A percentile compares a stretch with the other conserved stretches of the same genome.
These are phyloP conservation scores for Rhizopus sp. DNA, from an alignment of 371 early-diverging fungal species.

Conservation along the genomic window DNA sequence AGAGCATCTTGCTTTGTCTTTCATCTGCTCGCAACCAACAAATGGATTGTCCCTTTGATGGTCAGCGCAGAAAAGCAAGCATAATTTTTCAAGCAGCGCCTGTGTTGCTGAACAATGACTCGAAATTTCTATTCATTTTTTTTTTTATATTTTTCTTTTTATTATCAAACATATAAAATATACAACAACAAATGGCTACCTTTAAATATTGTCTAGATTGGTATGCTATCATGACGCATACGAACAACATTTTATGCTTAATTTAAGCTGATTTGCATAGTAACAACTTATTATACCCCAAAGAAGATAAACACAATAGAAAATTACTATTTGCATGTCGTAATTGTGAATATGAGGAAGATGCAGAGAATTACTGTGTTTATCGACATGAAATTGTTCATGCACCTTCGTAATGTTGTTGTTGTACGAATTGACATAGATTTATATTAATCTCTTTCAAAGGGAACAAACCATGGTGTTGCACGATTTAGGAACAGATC, in stretches of 20 bases:
- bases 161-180: no score
- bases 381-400: slow-evolving; percentile 86
- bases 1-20: slow-evolving; percentile 16
- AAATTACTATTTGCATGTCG: slow-evolving; percentile 89
- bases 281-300: slow-evolving; percentile 96
- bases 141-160: no score
- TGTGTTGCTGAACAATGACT: no score
- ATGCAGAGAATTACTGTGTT: slow-evolving; percentile 80
- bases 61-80: slow-evolving; percentile 14
- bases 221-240: slow-evolving; percentile 31
- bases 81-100: not conserved
- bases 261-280: slow-evolving; percentile 39
- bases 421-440: not conserved
- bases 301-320: slow-evolving; percentile 77
- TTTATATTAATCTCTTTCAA: not conserved
- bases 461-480: slow-evolving; percentile 80
- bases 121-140: no score
- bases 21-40: slow-evolving; percentile 4
- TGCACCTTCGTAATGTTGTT: slow-evolving; percentile 65
- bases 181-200: slow-evolving; percentile 54
- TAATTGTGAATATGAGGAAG: slow-evolving; percentile 91
- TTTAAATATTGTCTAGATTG: slow-evolving; percentile 78
- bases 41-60: slow-evolving; percentile 24
- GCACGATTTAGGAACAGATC: slow-evolving; percentile 82
- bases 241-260: not conserved